A percentile compares a stretch with the other conserved stretches of the same genome.
phyloP scores from a whole-genome alignment of 495 filamentous ascomycete genomes.

The Neurospora tetraspora region DNA sequence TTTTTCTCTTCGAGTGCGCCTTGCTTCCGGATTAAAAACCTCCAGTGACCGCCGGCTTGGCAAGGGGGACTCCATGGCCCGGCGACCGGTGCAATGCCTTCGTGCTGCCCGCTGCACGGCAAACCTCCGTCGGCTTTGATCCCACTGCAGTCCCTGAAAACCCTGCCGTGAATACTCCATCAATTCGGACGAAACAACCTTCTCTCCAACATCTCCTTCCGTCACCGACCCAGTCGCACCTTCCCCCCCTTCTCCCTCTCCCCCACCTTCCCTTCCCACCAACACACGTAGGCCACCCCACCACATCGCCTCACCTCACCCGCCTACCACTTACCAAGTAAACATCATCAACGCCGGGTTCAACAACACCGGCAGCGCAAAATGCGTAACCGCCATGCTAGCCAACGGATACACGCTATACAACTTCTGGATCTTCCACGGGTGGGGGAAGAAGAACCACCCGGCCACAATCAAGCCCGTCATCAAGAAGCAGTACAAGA shows the following conservation, averaged over 20 bases:
- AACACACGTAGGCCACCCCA: background rate
- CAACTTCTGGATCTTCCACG: conserved; percentile 48
- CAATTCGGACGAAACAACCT: background rate
- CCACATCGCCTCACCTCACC: conserved; percentile 1
- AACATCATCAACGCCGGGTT: conserved; percentile 61
- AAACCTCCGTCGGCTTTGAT: background rate
- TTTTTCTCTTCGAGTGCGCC: background rate
- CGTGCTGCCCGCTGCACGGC: background rate
- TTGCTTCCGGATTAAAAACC: background rate
- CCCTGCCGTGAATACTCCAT: background rate
- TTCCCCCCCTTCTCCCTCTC: background rate
- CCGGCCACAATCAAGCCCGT: conserved; percentile 39
- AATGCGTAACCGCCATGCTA: conserved; percentile 43
- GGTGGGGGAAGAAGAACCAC: conserved; percentile 32
- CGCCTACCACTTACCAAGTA: conserved; percentile 40
- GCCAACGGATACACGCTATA: conserved; percentile 49
- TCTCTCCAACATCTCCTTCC: background rate
- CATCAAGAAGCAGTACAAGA: conserved; percentile 40
- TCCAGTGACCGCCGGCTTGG: background rate
- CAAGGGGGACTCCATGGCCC: background rate
- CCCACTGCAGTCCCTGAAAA: background rate
- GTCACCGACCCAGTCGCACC: background rate
- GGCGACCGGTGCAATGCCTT: background rate
- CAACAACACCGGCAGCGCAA: conserved; percentile 49
- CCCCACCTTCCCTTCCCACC: background rate